Conservation (phyloP, 495 filamentous ascomycete genomes). For the Xylaria acuta region DNA sequence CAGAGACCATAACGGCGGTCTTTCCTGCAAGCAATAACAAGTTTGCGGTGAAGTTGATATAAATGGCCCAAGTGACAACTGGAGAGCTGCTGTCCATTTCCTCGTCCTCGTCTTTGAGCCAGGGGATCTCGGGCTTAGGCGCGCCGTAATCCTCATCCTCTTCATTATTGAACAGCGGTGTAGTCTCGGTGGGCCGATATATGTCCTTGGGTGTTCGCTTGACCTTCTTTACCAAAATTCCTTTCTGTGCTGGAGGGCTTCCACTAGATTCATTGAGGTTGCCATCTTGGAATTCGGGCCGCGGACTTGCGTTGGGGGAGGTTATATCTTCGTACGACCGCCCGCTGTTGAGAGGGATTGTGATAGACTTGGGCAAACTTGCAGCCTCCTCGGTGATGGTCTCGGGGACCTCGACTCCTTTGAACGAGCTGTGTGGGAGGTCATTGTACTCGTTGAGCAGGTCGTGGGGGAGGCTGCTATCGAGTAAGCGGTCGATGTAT, state of each 20-base stretch:
- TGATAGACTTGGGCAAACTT: constrained; percentile 28
- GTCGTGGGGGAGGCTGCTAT: constrained; percentile 84
- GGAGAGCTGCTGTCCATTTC: constrained; percentile 66
- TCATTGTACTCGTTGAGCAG: constrained; percentile 85
- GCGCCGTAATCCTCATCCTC: constrained; percentile 41
- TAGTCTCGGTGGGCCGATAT: constrained; percentile 76
- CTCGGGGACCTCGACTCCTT: constrained; percentile 57
- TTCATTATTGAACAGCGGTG: constrained; percentile 63
- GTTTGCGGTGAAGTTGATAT: constrained; percentile 87
- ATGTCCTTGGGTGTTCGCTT: constrained; percentile 82
- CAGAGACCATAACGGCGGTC: constrained; percentile 76
- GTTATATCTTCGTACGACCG: constrained; percentile 7
- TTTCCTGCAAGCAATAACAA: constrained; percentile 78
- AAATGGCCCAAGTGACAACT: constrained; percentile 80
- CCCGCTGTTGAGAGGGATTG: not conserved
- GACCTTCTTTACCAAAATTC: constrained; percentile 51
- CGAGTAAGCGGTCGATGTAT: constrained; percentile 89
- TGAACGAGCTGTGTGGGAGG: constrained; percentile 48
- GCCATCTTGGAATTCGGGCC: constrained; percentile 29
- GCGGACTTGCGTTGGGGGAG: constrained; percentile 27
- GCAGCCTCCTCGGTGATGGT: constrained; percentile 61
- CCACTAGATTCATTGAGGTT: constrained; percentile 30
- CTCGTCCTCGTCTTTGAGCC: constrained; percentile 58
- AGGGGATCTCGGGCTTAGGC: constrained; percentile 56
- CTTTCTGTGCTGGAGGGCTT: constrained; percentile 25